Percentiles rank a stretch among this genome's conserved stretches.
Evolutionary conservation across 2,329 filamentous ascomycete genomes (phyloP).

Genomic region (Fusarium sp.): DNA sequence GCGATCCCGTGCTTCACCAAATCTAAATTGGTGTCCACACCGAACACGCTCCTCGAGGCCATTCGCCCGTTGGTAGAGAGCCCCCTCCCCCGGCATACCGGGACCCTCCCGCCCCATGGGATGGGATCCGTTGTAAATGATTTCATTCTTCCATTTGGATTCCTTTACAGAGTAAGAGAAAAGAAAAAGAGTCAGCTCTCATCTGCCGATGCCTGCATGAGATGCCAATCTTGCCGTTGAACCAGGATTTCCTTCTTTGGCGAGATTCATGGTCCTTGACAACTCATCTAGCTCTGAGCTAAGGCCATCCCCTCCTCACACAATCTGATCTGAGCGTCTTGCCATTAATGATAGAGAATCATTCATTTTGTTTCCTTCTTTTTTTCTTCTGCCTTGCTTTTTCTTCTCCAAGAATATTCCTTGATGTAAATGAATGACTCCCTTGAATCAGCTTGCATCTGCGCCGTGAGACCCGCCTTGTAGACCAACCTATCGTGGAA

Average conservation of each 20-base stretch:
- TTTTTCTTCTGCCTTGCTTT: not conserved
- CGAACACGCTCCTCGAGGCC: slow-evolving; percentile 34
- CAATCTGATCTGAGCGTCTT: slow-evolving; percentile 29
- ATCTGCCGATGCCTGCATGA: slow-evolving; percentile 26
- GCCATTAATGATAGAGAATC: slow-evolving; percentile 6
- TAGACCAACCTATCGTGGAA: slow-evolving; percentile 10
- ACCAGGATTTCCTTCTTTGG: slow-evolving; percentile 19
- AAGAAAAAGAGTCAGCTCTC: not conserved
- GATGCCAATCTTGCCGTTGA: slow-evolving; percentile 31
- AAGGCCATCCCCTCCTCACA: slow-evolving; percentile 5
- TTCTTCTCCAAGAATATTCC: not conserved
- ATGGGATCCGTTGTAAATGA: slow-evolving; percentile 10
- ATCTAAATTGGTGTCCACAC: slow-evolving; percentile 38
- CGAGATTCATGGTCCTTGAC: slow-evolving; percentile 25
- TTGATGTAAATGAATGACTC: not conserved
- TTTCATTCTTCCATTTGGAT: slow-evolving; percentile 14
- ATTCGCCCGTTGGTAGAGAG: slow-evolving; percentile 17
- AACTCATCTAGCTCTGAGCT: slow-evolving; percentile 36
- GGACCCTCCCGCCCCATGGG: not conserved
- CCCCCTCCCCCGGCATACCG: slow-evolving; percentile 3
- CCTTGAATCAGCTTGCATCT: not conserved
- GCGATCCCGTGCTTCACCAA: slow-evolving; percentile 23
- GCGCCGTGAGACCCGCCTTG: not conserved
- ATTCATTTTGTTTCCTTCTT: not conserved
- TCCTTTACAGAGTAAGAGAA: slow-evolving; percentile 1